Conservation (phyloP, 1,139 yeast species). For the Debaryomycetaceae sp. region DNA sequence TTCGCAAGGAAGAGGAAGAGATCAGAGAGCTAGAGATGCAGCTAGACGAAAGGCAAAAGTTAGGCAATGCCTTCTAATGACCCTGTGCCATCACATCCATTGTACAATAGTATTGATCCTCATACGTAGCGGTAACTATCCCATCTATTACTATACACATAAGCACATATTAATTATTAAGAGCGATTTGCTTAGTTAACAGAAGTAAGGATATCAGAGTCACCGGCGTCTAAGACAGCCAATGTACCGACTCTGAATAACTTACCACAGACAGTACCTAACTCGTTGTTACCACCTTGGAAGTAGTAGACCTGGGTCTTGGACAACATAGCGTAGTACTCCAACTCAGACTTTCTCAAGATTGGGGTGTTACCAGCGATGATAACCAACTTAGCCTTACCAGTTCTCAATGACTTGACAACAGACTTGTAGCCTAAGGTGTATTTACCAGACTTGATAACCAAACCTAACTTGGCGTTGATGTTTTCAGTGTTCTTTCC, state of each 20-base stretch:
- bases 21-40: constrained; percentile 29
- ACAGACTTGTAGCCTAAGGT: constrained; percentile 99
- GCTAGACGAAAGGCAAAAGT: constrained; percentile 15
- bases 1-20: constrained; percentile 32
- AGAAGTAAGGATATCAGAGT: constrained; percentile 90
- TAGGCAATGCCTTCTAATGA: not conserved
- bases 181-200: constrained; percentile 14
- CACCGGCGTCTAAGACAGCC: constrained; percentile 98
- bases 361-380: constrained; percentile 99
- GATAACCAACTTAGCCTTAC: constrained; percentile 97
- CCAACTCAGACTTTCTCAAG: constrained; percentile 99
- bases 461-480: constrained; percentile 97
- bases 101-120: constrained; percentile 3
- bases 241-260: constrained; percentile 99
- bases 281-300: constrained; percentile 99
- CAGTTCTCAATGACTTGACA: constrained; percentile 97
- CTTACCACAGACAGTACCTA: constrained; percentile 99
- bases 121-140: not conserved
- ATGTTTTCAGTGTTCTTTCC: constrained; percentile 83
- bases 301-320: constrained; percentile 97
- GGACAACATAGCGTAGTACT: constrained; percentile 99
- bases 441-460: constrained; percentile 99
- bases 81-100: constrained; percentile 7
- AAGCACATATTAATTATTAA: constrained; percentile 2
- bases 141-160: constrained; percentile 12